These are phyloP conservation scores for Haberlea rhodopensis DNA, from an alignment of 257 asterid genomes.

Conservation along the genomic window DNA sequence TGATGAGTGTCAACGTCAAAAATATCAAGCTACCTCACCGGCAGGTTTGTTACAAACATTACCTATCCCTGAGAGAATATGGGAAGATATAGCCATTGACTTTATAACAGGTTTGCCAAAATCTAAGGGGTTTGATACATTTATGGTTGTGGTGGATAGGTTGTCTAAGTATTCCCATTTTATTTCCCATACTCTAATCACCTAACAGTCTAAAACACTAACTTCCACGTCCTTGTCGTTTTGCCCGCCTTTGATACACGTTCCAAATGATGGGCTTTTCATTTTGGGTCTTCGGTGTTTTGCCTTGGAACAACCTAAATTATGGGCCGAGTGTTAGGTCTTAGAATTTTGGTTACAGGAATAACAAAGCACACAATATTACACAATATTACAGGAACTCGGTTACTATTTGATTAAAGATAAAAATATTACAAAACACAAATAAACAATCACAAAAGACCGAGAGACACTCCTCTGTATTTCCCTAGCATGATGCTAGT, in stretches of 20 bases:
- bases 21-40: neutral
- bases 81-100: conserved; percentile 1
- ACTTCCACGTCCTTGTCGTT: too few relatives aligned
- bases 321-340: neutral
- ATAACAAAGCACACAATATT: too few relatives aligned
- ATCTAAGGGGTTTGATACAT: neutral
- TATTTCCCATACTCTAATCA: neutral
- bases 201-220: neutral
- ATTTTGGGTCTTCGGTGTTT: neutral
- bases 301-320: neutral
- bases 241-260: too few relatives aligned
- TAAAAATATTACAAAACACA: too few relatives aligned
- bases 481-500: too few relatives aligned
- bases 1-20: neutral
- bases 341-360: too few relatives aligned
- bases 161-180: neutral
- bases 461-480: too few relatives aligned
- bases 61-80: neutral
- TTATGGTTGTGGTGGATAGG: neutral
- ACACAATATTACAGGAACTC: too few relatives aligned
- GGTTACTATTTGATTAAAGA: too few relatives aligned
- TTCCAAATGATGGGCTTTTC: too few relatives aligned
- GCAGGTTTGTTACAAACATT: neutral
- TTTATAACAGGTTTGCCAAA: neutral
- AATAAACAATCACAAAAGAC: too few relatives aligned